These are phyloP conservation scores for Calonectria multiphialidica DNA, from an alignment of 2,329 filamentous ascomycete species.

Conservation along the genomic window DNA sequence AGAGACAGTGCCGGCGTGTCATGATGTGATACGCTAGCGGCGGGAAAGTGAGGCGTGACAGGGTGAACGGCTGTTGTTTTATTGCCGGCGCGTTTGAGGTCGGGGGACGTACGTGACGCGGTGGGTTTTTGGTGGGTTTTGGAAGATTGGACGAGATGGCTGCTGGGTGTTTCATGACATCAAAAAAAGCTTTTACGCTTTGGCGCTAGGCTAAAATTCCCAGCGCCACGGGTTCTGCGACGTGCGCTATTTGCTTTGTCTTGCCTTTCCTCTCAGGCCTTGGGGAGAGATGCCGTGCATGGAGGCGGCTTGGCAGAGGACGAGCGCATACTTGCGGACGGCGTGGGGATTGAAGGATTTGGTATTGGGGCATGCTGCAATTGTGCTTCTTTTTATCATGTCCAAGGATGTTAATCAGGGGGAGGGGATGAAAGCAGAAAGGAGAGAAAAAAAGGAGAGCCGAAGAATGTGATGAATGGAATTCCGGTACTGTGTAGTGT, in stretches of 20 bases:
- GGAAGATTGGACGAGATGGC: not conserved
- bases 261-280: not conserved
- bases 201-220: not conserved
- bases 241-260: not conserved
- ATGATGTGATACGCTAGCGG: not conserved
- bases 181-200: not conserved
- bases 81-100: not conserved
- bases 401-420: too few species aligned
- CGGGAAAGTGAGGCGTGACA: not conserved
- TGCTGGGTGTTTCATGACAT: not conserved
- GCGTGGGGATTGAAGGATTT: too few species aligned
- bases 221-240: not conserved
- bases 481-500: too few species aligned
- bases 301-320: not conserved
- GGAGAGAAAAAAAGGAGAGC: too few species aligned
- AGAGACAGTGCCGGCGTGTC: not conserved
- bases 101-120: not conserved
- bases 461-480: too few species aligned
- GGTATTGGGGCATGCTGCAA: too few species aligned
- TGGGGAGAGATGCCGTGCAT: not conserved
- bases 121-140: too few species aligned
- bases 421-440: too few species aligned
- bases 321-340: too few species aligned
- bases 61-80: not conserved
- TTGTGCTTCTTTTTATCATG: too few species aligned